Base-by-base conservation (phyloP, 2,329 filamentous ascomycete genomes). In the Metarhizium sp. region DNA sequence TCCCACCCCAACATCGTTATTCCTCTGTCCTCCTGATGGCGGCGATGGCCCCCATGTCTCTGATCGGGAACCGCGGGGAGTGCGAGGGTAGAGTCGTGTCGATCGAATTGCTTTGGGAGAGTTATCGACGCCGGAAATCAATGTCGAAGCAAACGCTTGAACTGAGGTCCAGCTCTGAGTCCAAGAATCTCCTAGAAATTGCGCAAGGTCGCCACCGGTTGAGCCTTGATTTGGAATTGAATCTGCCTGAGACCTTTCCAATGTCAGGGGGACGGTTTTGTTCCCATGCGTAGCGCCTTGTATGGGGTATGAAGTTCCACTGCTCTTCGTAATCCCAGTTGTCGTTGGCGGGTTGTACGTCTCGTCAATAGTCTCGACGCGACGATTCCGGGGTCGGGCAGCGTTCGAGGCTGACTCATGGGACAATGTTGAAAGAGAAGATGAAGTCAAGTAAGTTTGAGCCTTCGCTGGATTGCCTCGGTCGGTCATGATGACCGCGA, bases 131-230 rank as follows among this genome's bases (percentile, higher is more conserved):
- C 62, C 60, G 4, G 66, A 64, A n/a, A 72, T 60, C 18, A 72
- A 61, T 16, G 76, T 77, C 2, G 77, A 72, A 6, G 80, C 78
- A 52, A 83, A 72, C 42, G 76, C 78, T 56, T 80, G 77, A 2
- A 83, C 75, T 5, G 79, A 79, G 3, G 75, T 71, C 80, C 80
- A 83, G 62, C 74, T 77, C 36, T 79, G 74, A 2, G 74, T 68
- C 73, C 78, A 79, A 2, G 78, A 75, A 49, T 77, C 74, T 54
- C 76, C 78, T 10, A 81, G 66, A 50, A 81, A 71, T 57, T 70
- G 69, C 20, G 63, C 60, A 47, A 73, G 51, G 47, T 71, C 69
- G 32, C 73, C 71, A 50, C 71, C 67, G 46, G 70, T 72, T 48
- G 70, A 53, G 59, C 61, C 65, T 58, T 57, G 68, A 46, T 60